Evolutionary conservation across 192 early-diverging fungal genomes (phyloP), one percentile per base, ranked within the genome.

Genomic region (Entomortierella parvispora): DNA sequence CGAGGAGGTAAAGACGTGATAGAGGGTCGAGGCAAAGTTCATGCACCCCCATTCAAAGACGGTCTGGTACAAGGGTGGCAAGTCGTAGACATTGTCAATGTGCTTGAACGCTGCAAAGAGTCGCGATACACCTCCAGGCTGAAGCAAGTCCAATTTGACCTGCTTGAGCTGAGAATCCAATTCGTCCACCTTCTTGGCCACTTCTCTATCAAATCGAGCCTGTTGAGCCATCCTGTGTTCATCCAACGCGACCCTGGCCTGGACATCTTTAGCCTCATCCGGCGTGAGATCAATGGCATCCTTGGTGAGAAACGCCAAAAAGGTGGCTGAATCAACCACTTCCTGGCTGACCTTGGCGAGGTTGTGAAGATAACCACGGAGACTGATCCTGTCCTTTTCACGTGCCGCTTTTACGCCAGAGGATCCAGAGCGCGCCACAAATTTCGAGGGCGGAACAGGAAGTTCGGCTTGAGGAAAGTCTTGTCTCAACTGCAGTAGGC

Each of bases 41-140:
- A 86, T 86, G 58, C 80, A 70, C 1, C 83, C 85, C 81, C 81
- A 86, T 23, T 84, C 81, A 62, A 86, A 71, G 12, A 82, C 66
- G 5, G 72, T 75, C 55, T 62, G 66, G 15, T 83, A 65, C 22
- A 72, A 64, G 6, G 15, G 22, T 11, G 85, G 85, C 23, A 86
- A 52, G 15, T 81, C 48, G 7, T 74, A n/a, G 20, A 83, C 59
- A 0, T 67, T 58, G 0, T 68, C 66, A 14, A 59, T 32, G 3
- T 51, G 66, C 18, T 60, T 68, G 57, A 60, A 63, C 22, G 59
- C 46, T 20, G 17, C 48, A 40, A 76, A 61, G 17, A 48, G 49
- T 10, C 47, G 50, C 2, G 53, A 50, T 29, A 58, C 42, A 18
- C 50, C 62, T 46, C 83, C 83, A 3, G 72, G 72, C 29, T 75